These are phyloP conservation scores for Aspergillus melleus DNA, from an alignment of 2,329 filamentous ascomycete species.

Conservation along the genomic window DNA sequence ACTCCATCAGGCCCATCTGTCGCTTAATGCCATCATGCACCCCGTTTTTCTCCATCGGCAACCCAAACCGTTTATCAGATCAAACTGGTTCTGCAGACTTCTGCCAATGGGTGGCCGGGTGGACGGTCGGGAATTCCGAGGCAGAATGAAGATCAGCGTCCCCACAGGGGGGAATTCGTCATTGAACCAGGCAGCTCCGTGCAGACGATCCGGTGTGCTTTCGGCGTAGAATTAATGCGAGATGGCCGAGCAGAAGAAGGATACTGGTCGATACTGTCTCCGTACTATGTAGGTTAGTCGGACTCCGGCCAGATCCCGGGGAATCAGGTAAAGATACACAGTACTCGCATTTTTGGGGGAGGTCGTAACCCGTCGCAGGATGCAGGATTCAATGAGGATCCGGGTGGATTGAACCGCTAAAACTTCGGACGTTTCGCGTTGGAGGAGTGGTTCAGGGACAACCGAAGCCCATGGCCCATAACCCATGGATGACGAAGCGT, in stretches of 20 bases:
- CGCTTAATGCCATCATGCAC: neutral
- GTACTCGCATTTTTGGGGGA: no score
- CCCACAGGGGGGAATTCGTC: neutral
- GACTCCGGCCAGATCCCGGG: no score
- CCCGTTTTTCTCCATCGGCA: neutral
- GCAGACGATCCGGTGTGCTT: neutral
- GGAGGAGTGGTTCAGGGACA: no score
- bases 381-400: no score
- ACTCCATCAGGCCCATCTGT: neutral
- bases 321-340: no score
- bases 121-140: constrained; percentile 3
- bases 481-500: no score
- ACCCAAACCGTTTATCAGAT: neutral
- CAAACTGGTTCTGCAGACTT: neutral
- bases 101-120: neutral
- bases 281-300: neutral
- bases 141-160: neutral
- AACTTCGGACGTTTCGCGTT: no score
- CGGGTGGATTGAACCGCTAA: no score
- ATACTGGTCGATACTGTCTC: neutral
- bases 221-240: neutral
- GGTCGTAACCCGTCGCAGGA: no score
- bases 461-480: no score
- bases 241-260: neutral
- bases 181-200: neutral